These are phyloP conservation scores for Eimeria tenella DNA, from an alignment of 169 alveolate species.

Conservation along the genomic window DNA sequence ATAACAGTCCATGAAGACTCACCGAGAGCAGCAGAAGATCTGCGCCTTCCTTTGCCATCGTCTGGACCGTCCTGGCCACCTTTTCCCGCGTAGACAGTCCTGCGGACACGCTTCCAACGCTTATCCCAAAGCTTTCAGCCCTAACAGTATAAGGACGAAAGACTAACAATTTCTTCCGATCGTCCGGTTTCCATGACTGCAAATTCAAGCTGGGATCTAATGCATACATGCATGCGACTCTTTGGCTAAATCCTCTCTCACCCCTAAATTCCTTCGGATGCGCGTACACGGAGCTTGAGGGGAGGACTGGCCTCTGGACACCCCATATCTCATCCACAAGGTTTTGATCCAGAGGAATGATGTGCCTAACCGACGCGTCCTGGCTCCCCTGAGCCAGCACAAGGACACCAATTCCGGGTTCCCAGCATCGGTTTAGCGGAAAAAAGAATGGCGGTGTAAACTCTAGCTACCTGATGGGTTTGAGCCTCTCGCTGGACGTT, in stretches of 20 bases:
- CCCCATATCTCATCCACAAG: conserved; percentile 81
- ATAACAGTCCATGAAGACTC: neutral
- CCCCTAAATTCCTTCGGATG: conserved; percentile 66
- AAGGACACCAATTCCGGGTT: neutral
- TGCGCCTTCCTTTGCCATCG: conserved; percentile 59
- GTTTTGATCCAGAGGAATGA: conserved; percentile 37
- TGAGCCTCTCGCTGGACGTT: conserved; percentile 7
- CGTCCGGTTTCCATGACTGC: no score
- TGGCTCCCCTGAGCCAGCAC: neutral
- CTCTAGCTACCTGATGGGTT: conserved; percentile 34
- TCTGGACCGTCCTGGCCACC: conserved; percentile 56
- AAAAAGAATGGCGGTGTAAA: neutral
- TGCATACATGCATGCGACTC: no score
- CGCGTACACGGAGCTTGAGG: conserved; percentile 57
- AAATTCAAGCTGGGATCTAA: no score
- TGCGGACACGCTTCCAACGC: neutral
- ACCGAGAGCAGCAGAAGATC: conserved; percentile 79
- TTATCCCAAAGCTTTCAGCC: neutral
- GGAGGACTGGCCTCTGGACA: conserved; percentile 46
- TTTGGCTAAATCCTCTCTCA: conserved; percentile 3
- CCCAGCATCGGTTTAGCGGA: neutral
- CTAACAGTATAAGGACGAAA: no score
- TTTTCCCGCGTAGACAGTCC: conserved; percentile 71
- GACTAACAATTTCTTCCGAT: neutral
- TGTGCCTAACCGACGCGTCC: neutral